phyloP scores from a whole-genome alignment of 2,329 filamentous ascomycete genomes.

The Aspergillus tubingensis region DNA sequence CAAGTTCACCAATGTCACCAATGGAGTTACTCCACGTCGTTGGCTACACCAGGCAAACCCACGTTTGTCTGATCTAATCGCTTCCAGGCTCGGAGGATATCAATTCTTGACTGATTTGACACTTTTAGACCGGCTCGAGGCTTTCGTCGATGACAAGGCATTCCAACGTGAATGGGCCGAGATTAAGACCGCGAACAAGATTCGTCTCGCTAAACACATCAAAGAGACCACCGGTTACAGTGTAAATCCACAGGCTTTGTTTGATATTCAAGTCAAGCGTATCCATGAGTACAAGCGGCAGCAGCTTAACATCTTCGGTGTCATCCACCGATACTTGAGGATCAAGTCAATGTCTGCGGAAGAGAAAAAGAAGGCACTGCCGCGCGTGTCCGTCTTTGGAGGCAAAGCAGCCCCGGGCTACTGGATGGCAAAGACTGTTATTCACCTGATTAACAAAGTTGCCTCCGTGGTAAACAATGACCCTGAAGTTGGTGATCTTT shows the following conservation, averaged over 20 bases:
- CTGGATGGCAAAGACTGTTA: slow-evolving; percentile 99
- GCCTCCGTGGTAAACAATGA: slow-evolving; percentile 90
- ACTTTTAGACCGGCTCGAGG: slow-evolving; percentile 79
- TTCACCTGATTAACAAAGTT: slow-evolving; percentile 93
- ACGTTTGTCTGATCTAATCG: slow-evolving; percentile 85
- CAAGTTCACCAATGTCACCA: slow-evolving; percentile 98
- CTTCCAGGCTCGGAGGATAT: slow-evolving; percentile 79
- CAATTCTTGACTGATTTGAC: slow-evolving; percentile 91
- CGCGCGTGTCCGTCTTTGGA: slow-evolving; percentile 93
- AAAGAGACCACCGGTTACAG: slow-evolving; percentile 75
- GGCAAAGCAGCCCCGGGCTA: slow-evolving; percentile 97
- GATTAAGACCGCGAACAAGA: slow-evolving; percentile 96
- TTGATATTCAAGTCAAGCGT: slow-evolving; percentile 97
- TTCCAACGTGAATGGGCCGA: slow-evolving; percentile 95
- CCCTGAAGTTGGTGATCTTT: slow-evolving; percentile 82
- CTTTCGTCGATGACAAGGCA: slow-evolving; percentile 77
- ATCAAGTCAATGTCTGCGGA: slow-evolving; percentile 84
- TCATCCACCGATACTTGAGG: slow-evolving; percentile 88
- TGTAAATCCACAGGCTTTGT: slow-evolving; percentile 85
- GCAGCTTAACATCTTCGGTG: slow-evolving; percentile 97
- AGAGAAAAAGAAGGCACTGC: slow-evolving; percentile 81
- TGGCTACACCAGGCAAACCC: slow-evolving; percentile 99
- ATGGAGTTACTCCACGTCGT: slow-evolving; percentile 91
- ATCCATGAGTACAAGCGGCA: slow-evolving; percentile 99
- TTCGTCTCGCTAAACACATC: slow-evolving; percentile 88